A percentile compares a stretch with the other conserved stretches of the same genome.
Conservation (phyloP, 345 rosid species). For the Anastatica hierochuntica region DNA sequence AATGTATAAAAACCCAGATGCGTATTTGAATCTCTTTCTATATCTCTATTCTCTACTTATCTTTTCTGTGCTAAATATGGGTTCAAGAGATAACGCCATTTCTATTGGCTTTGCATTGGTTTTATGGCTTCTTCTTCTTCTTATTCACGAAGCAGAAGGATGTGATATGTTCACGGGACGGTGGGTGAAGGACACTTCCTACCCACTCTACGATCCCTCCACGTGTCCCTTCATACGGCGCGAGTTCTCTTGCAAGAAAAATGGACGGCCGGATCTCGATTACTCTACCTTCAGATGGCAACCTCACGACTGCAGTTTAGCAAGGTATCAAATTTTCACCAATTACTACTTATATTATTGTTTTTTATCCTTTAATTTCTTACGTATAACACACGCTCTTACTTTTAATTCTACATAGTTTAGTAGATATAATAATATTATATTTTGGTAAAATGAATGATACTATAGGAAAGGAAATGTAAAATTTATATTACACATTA, state of each 20-base stretch:
- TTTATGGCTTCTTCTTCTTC: conserved; percentile 10
- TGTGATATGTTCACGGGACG: conserved; percentile 58
- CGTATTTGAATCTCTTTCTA: conserved; percentile 23
- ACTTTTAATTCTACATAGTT: too few species aligned
- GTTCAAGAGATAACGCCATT: conserved; percentile 1
- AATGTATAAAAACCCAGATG: not conserved
- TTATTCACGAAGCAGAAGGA: conserved; percentile 2
- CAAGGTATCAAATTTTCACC: conserved; percentile 28
- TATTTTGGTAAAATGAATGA: too few species aligned
- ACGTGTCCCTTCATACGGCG: conserved; percentile 58
- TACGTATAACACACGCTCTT: too few species aligned
- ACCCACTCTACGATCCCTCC: conserved; percentile 52
- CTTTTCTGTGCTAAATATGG: conserved; percentile 26
- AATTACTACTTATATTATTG: not conserved
- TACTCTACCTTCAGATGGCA: conserved; percentile 62
- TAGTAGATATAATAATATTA: too few species aligned
- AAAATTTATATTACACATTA: too few species aligned
- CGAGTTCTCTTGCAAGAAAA: conserved; percentile 52
- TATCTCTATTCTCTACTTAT: conserved; percentile 7
- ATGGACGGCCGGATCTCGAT: conserved; percentile 63
- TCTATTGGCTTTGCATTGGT: conserved; percentile 6
- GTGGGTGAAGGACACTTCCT: conserved; percentile 57
- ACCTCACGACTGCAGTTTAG: conserved; percentile 48
- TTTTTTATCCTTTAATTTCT: too few species aligned
- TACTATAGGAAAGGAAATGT: too few species aligned